Evolutionary conservation across 176 grass and related monocot species (phyloP).

Genomic region (sorghum (Sorghum bicolor)): Sorghum_bicolor_NCBIv3 NC_012873.2:61629001-61629500

Average conservation of each 20-base stretch:
- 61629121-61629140: constrained; percentile 83
- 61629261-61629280: neutral
- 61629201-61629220: constrained; percentile 59
- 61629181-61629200: constrained; percentile 26
- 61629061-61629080: constrained; percentile 91
- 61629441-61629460: neutral
- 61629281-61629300: neutral
- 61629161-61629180: constrained; percentile 44
- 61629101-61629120: constrained; percentile 35
- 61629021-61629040: constrained; percentile 73
- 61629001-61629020: constrained; percentile 63
- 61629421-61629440: neutral
- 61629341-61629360: neutral
- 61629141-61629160: constrained; percentile 65
- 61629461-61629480: neutral
- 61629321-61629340: neutral
- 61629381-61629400: neutral
- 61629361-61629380: neutral
- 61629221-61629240: constrained; percentile 78
- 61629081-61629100: constrained; percentile 87
- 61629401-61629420: neutral
- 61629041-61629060: constrained; percentile 66
- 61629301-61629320: neutral
- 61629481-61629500: neutral
- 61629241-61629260: constrained; percentile 59